Evolutionary conservation across 306 rosid genomes (phyloP).

Genomic region (Acmispon strigosus): DNA sequence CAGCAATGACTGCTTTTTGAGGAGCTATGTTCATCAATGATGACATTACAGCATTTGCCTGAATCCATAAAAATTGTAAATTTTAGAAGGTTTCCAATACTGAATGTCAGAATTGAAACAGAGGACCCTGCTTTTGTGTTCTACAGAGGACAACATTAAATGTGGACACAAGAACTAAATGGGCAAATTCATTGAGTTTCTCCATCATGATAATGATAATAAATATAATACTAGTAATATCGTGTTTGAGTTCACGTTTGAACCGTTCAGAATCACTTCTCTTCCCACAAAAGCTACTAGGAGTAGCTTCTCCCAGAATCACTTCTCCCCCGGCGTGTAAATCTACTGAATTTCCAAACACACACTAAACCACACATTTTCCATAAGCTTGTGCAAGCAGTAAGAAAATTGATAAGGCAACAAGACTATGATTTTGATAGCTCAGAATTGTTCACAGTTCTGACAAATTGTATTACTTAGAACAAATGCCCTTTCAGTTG

Average conservation of each 20-base stretch:
- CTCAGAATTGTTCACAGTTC: not conserved
- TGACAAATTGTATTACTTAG: not conserved
- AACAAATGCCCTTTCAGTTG: not conserved
- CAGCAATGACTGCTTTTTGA: slow-evolving; percentile 83
- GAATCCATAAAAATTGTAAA: slow-evolving; percentile 7
- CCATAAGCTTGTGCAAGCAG: not conserved
- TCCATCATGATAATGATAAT: not conserved
- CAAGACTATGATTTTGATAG: no score
- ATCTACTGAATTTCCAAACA: no score
- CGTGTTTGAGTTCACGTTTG: no score
- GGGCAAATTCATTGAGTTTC: not conserved
- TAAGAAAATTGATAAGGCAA: not conserved
- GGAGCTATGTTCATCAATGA: slow-evolving; percentile 77
- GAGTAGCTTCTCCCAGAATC: no score
- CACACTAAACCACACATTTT: not conserved
- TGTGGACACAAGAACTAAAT: not conserved
- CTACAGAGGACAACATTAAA: not conserved
- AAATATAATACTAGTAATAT: not conserved
- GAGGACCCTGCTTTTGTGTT: not conserved
- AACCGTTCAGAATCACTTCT: no score
- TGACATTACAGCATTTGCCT: slow-evolving; percentile 90
- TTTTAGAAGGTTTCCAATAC: not conserved
- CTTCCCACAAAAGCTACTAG: no score
- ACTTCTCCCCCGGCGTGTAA: no score
- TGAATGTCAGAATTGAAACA: not conserved